Conservation (phyloP, 2,329 filamentous ascomycete genomes). For the Aureobasidium mangrovei region DNA sequence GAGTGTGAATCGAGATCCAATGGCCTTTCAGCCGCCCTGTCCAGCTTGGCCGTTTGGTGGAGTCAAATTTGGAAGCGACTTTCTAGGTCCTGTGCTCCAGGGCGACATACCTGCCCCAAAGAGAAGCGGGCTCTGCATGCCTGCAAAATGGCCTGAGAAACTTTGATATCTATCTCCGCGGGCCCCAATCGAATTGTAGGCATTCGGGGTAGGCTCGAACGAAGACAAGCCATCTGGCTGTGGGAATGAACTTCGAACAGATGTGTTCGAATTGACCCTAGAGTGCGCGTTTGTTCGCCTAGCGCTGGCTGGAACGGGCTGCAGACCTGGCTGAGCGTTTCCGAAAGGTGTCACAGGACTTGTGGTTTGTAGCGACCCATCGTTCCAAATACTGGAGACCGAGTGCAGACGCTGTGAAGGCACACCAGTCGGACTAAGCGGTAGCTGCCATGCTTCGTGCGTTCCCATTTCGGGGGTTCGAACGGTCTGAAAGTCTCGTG, state of each 20-base stretch:
- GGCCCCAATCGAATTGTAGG: conserved; percentile 16
- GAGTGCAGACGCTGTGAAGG: conserved; percentile 21
- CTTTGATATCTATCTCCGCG: conserved; percentile 6
- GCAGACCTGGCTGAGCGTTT: background rate
- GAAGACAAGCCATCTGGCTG: conserved; percentile 15
- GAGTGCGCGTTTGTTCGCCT: conserved; percentile 25
- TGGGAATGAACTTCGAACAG: conserved; percentile 27
- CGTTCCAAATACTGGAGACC: conserved; percentile 25
- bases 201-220: conserved; percentile 17
- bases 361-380: conserved; percentile 8
- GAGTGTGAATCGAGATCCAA: no score
- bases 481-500: background rate
- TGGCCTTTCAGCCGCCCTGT: background rate
- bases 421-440: background rate
- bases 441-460: conserved; percentile 1
- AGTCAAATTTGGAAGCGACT: conserved; percentile 13
- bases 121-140: conserved; percentile 33
- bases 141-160: conserved; percentile 24
- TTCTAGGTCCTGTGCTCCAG: conserved; percentile 25
- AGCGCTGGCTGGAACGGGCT: background rate
- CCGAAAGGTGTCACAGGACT: conserved; percentile 7
- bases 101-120: conserved; percentile 32
- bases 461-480: conserved; percentile 8
- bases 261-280: conserved; percentile 36
- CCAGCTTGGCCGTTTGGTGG: conserved; percentile 17